phyloP scores from a whole-genome alignment of 768 basidiomycete genomes.

The Phylloporus sp. region DNA sequence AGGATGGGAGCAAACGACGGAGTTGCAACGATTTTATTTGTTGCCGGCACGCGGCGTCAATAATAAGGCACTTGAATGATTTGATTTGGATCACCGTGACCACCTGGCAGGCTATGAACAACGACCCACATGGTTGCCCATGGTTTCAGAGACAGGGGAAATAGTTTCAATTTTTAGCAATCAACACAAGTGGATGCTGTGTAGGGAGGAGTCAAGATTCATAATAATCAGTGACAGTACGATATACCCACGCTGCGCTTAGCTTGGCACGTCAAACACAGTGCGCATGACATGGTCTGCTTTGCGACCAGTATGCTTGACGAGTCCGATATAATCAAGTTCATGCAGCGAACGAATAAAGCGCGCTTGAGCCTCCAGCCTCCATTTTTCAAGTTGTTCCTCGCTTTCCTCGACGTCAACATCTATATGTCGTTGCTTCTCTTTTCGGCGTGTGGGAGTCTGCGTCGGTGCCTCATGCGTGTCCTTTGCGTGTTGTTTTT shows the following conservation, averaged over 20 bases:
- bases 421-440: conserved; percentile 24
- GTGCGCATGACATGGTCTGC: conserved; percentile 71
- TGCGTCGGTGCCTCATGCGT: neutral
- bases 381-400: conserved; percentile 49
- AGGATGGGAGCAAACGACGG: conserved; percentile 19
- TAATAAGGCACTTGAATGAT: neutral
- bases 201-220: conserved; percentile 5
- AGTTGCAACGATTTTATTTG: conserved; percentile 27
- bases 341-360: conserved; percentile 81
- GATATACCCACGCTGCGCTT: conserved; percentile 16
- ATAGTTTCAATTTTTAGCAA: neutral
- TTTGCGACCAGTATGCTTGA: conserved; percentile 77
- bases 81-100: neutral
- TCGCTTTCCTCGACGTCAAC: conserved; percentile 25
- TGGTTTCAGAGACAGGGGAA: neutral
- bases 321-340: conserved; percentile 73
- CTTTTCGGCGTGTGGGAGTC: conserved; percentile 25
- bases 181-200: conserved; percentile 1
- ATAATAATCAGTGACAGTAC: neutral
- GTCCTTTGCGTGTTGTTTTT: conserved; percentile 27
- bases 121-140: conserved; percentile 3
- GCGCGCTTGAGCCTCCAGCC: conserved; percentile 65
- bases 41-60: neutral
- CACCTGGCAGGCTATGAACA: neutral
- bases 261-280: conserved; percentile 47